phyloP scores from a whole-genome alignment of 345 rosid species.

The Citrus glauca region DNA sequence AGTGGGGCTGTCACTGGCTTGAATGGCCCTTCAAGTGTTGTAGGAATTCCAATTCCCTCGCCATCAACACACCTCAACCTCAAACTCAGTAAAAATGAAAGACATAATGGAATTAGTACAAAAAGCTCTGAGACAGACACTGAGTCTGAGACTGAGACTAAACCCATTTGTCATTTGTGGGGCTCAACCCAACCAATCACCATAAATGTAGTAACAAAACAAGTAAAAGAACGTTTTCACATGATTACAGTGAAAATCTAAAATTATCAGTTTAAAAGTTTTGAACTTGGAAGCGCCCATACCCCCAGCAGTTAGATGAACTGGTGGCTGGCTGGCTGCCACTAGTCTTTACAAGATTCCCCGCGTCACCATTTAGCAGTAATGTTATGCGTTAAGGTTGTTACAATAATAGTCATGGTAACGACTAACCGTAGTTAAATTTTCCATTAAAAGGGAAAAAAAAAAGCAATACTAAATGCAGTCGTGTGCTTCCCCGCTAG shows the following conservation, averaged over 20 bases:
- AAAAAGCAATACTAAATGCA: no score
- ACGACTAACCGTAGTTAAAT: no score
- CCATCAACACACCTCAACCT: conserved; percentile 8
- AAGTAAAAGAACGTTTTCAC: background rate
- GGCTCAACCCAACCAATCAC: no score
- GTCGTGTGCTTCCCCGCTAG: no score
- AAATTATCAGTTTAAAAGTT: background rate
- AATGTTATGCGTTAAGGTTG: no score
- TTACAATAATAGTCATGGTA: no score
- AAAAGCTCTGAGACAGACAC: background rate
- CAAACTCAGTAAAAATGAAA: conserved; percentile 12
- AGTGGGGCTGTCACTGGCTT: conserved; percentile 53
- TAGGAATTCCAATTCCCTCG: conserved; percentile 23
- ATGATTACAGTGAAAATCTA: background rate
- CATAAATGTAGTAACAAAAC: no score
- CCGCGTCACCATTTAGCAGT: no score
- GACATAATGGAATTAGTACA: background rate
- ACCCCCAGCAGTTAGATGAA: background rate
- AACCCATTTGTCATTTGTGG: background rate
- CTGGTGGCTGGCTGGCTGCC: no score
- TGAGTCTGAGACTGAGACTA: background rate
- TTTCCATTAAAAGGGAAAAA: no score
- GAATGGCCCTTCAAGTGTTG: conserved; percentile 70
- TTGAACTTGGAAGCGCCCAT: background rate
- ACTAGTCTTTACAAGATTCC: no score